These are phyloP conservation scores for Fusarium phyllophilum DNA, from an alignment of 2,329 filamentous ascomycete species.

Conservation along the genomic window DNA sequence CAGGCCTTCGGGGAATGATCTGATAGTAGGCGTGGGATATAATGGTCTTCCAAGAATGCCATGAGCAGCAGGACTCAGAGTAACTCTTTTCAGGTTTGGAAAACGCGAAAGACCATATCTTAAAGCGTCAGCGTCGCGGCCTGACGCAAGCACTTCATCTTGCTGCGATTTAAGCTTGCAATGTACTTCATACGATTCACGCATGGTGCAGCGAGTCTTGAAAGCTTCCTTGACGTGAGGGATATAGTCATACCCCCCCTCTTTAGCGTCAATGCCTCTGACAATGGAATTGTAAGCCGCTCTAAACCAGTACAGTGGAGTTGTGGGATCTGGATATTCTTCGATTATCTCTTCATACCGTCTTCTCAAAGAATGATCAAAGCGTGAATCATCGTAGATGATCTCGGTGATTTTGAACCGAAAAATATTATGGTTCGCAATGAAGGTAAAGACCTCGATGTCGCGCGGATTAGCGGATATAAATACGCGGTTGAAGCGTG, in stretches of 20 bases:
- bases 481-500: constrained; percentile 12
- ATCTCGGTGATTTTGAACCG: constrained; percentile 19
- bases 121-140: constrained; percentile 47
- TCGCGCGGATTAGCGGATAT: constrained; percentile 31
- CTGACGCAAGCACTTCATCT: constrained; percentile 42
- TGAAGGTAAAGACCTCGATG: constrained; percentile 25
- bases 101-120: constrained; percentile 46
- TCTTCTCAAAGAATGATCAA: background rate
- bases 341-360: rapidly evolving
- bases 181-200: constrained; percentile 45
- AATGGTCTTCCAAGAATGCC: constrained; percentile 48
- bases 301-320: background rate
- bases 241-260: rapidly evolving
- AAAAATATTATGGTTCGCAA: constrained; percentile 26
- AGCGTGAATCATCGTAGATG: constrained; percentile 35
- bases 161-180: constrained; percentile 49
- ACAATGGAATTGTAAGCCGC: rapidly evolving
- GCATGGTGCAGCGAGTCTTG: background rate
- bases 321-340: background rate
- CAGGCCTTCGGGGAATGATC: constrained; percentile 43
- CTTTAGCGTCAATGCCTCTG: rapidly evolving
- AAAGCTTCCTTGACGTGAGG: background rate
- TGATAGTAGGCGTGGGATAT: constrained; percentile 47
- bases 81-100: constrained; percentile 49
- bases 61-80: constrained; percentile 53